These are phyloP conservation scores for Flaveria linearis DNA, from an alignment of 129 eudicot species.

Conservation along the genomic window DNA sequence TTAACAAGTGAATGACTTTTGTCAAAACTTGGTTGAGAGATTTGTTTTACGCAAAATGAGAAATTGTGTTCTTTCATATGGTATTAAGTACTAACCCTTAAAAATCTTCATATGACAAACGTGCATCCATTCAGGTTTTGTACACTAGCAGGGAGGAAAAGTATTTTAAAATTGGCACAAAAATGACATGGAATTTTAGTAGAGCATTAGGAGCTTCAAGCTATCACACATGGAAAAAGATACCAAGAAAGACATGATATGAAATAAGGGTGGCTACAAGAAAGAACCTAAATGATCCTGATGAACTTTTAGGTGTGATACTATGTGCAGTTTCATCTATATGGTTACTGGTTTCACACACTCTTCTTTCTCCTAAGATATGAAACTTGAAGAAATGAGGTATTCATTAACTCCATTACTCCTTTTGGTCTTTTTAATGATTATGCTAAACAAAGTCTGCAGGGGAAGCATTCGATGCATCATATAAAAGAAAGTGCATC, in stretches of 20 bases:
- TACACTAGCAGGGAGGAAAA: conserved; percentile 88
- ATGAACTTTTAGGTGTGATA: conserved; percentile 85
- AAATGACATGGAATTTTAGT: conserved; percentile 77
- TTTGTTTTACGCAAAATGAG: neutral
- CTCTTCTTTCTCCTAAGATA: conserved; percentile 71
- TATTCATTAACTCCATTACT: conserved; percentile 9
- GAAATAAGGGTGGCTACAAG: conserved; percentile 81
- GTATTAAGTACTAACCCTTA: neutral
- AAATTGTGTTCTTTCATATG: neutral
- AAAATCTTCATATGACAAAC: neutral
- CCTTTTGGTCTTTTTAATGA: neutral
- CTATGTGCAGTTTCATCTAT: conserved; percentile 82
- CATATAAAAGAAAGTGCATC: too few relatives aligned
- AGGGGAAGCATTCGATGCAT: too few relatives aligned
- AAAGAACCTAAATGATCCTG: conserved; percentile 80
- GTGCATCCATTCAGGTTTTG: conserved; percentile 51
- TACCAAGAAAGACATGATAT: conserved; percentile 64
- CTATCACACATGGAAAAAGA: conserved; percentile 71
- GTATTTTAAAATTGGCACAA: conserved; percentile 75
- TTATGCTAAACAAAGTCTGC: neutral
- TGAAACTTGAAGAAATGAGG: conserved; percentile 81
- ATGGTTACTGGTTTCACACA: conserved; percentile 81
- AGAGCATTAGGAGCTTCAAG: conserved; percentile 84
- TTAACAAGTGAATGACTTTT: neutral
- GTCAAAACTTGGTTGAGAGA: neutral